Evolutionary conservation across 495 filamentous ascomycete genomes (phyloP), one percentile per base, ranked within the genome.

Genomic region (Penicillium nucicola): DNA sequence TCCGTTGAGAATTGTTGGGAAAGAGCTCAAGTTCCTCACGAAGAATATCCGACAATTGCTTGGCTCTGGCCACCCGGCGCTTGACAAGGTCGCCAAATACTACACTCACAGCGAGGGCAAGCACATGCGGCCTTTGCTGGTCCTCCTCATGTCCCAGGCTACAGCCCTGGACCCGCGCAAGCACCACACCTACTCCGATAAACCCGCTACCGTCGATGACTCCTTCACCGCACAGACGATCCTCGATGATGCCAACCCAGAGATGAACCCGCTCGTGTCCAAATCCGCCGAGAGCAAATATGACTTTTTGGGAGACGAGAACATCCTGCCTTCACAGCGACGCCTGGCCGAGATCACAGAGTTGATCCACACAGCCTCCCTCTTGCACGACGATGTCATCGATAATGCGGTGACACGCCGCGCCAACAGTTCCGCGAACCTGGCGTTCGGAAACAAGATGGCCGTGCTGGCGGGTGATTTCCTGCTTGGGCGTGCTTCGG

Each of bases 381-480:
- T 98, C 18, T 81, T 98, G 4, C 93, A 98, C 67, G 93, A 98
- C 77, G 93, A 98, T 72, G 95, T 98, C 22, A 95, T 98, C 58
- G 93, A 98, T 64, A 88, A 91, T 56, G 92, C 93, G 1, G 75
- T 85, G 20, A 85, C 89, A 0, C 83, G 93, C 28, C 84, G 93
- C 30, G 89, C 88, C 5, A 80, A 82, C 22, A 89, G 87, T 20
- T 95, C 89, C 4, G 95, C 93, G 11, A 98, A 97, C 60, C 78
- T 89, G 44, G 88, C 88, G 42, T 97, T 96, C 55, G 93, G 93
- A 42, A 98, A 98, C 72, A 98, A 98, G 72, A 96, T 97, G 89
- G 92, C 95, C 5, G 92, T 98, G 1, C 71, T 98, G 51, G 93
- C 93, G 0, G 93, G 93, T 13, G 93, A 98, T 66, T 98, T 97